Base-by-base conservation (phyloP, 768 basidiomycete species). In the Hypholoma sublateritium region DNA sequence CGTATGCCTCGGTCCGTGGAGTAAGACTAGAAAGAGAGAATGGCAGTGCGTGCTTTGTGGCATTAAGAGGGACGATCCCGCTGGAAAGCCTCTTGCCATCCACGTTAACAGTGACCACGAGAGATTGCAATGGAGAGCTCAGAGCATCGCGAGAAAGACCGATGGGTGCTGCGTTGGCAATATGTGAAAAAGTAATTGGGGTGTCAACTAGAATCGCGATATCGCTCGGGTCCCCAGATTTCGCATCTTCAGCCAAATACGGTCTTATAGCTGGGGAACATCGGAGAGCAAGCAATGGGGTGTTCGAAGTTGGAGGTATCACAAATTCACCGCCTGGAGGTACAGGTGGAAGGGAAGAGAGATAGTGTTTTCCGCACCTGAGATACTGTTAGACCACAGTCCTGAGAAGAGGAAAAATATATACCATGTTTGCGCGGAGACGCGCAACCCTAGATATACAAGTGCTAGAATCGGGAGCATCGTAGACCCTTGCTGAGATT, bases 331-430 rank as follows among this genome's bases (percentile, higher is more conserved):
- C 65, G 64, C 82, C 83, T 37, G 84, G 83, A 6, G 73, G 68
- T 6, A 74, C 70, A 25, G 78, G 53, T 14, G 74, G 74, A 35
- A 74, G 70, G 0, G 70, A 70, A 3, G 75, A 63, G 74, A 74
- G 78, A 62, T 86, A 86, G 52, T 82, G 72, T 60, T 85, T 86
- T 25, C 77, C 78, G 60, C 84, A 85, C 83, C 83, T 85, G 43
- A 39, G 24, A 16, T 41, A 13, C 5, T 41, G 39, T 41, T 41
- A 17, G 1, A 41, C 22, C 19, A 22, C 19, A 7, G 28, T 14
- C 1, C 17, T 45, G 28, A 45, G 28, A 36, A 11, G 5, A 54
- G 11, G 12, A 17, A 22, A 25, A 13, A 35, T 36, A 17, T 17
- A 55, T 7, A 63, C 62, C 62, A 64, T 61, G 62, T 64, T 50